Evolutionary conservation across 805 yeast genomes (phyloP).

Genomic region (Spathaspora gorwiae): DNA sequence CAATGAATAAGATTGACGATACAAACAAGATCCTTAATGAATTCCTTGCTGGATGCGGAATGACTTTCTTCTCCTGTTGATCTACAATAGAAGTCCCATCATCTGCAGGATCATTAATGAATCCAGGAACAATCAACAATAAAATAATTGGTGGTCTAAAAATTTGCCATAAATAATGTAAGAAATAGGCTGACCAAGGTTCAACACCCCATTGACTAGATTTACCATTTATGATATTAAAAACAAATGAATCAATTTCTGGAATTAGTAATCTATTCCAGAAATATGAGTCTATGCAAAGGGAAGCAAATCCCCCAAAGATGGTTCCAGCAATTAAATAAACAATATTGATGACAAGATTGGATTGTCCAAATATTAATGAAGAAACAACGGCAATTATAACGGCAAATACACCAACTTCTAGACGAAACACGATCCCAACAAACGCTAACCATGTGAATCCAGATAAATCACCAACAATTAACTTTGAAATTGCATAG

Average conservation of each 20-base stretch:
- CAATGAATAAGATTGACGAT: slow-evolving; percentile 53
- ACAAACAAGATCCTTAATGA: slow-evolving; percentile 43
- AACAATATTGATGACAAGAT: slow-evolving; percentile 31
- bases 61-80: slow-evolving; percentile 15
- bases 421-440: slow-evolving; percentile 69
- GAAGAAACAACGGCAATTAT: slow-evolving; percentile 46
- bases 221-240: slow-evolving; percentile 73
- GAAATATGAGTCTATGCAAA: slow-evolving; percentile 64
- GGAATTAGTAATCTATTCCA: slow-evolving; percentile 68
- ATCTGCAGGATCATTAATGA: slow-evolving; percentile 42
- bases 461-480: slow-evolving; percentile 45
- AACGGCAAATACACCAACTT: slow-evolving; percentile 52
- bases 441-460: slow-evolving; percentile 55
- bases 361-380: slow-evolving; percentile 42
- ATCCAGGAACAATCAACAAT: slow-evolving; percentile 28
- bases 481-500: slow-evolving; percentile 46
- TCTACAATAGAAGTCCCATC: slow-evolving; percentile 8
- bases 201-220: slow-evolving; percentile 81
- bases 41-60: slow-evolving; percentile 25
- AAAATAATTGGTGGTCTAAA: slow-evolving; percentile 45
- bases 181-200: slow-evolving; percentile 67
- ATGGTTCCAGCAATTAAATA: slow-evolving; percentile 47
- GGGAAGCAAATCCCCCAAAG: slow-evolving; percentile 46
- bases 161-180: slow-evolving; percentile 37
- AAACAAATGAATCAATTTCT: slow-evolving; percentile 66